Percentiles rank a stretch among this genome's conserved stretches.
These are phyloP conservation scores for Didymellaceae sp. DNA, from an alignment of 2,329 filamentous ascomycete genomes.

Conservation along the genomic window DNA sequence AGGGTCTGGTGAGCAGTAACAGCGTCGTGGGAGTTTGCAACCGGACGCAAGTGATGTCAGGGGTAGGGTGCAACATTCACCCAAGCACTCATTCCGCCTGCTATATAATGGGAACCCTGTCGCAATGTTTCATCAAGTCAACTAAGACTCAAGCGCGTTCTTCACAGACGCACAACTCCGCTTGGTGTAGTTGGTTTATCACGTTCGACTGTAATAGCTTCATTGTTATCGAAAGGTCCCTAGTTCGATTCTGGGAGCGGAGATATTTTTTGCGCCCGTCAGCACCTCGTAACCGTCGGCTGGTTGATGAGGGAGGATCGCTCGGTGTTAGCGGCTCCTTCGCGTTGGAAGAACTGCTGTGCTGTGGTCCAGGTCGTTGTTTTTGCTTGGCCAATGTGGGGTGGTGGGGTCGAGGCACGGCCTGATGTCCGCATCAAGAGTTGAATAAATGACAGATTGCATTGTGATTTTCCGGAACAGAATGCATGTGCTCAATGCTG, in stretches of 20 bases:
- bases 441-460: neutral
- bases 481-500: neutral
- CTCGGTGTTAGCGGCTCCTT: too few relatives aligned
- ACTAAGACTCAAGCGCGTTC: constrained; percentile 27
- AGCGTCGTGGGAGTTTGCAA: too few relatives aligned
- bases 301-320: neutral
- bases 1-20: too few relatives aligned
- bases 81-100: too few relatives aligned
- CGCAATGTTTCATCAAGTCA: constrained; percentile 13
- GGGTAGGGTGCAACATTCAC: too few relatives aligned
- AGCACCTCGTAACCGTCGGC: neutral
- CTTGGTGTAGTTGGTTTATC: constrained; percentile 46
- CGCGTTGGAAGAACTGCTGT: too few relatives aligned
- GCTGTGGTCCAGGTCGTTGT: constrained; percentile 4
- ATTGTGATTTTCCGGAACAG: neutral
- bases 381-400: constrained; percentile 18
- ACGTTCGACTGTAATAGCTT: constrained; percentile 46
- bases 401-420: constrained; percentile 16
- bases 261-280: constrained; percentile 33
- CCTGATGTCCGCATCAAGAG: constrained; percentile 11
- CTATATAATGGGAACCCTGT: too few relatives aligned
- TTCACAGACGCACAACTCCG: constrained; percentile 23
- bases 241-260: constrained; percentile 43
- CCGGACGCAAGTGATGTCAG: too few relatives aligned
- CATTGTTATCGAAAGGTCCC: constrained; percentile 45